Evolutionary conservation across 2,329 filamentous ascomycete genomes (phyloP), one percentile per base, ranked within the genome.

Genomic region (Acephala macrosclerotiorum): DNA sequence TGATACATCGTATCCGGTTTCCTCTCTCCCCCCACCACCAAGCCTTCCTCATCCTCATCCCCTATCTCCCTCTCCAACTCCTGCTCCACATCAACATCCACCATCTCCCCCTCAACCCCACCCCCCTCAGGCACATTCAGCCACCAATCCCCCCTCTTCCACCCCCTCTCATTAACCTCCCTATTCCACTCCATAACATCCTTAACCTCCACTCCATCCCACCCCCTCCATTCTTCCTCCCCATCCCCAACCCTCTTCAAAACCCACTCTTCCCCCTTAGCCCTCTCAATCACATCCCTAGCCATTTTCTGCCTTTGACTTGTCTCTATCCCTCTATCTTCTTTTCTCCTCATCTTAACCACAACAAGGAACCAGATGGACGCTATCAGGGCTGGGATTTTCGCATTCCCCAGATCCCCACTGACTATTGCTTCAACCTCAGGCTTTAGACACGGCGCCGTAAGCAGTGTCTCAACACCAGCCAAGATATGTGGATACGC

Each of bases 401-500:
- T 80, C 47, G 77, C 76, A 12, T 65, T 53, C 36, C 47, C 51
- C 25, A 35, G 58, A 20, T 45, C 66, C 14, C 14, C n/a, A 22
- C 14, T 25, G 45, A 53, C 26, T 3, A 42, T 25, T 45, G 35
- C 20, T 18, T 29, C 22, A 12, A 25, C 26, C 6, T 47, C 35
- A 2, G 16, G 26, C 22, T 53, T 53, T 11, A 73, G 71, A 60
- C 64, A 61, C 11, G 71, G 74, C 9, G 78, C 70, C 11, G 77
- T 78, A 2, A 85, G 72, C 1, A 77, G 58, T 29, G 68, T 79
- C 81, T 91, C 90, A 60, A 94, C 84, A 0, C 92, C 93, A 0
- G 92, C 90, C 58, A 92, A 86, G 0, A 96, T 85, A 61, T 93
- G 91, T 0, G 91, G 91, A 0, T 87, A 87, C 2, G 94, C 84